Evolutionary conservation across 345 rosid genomes (phyloP).

Genomic region (Melaleuca alternifolia): DNA sequence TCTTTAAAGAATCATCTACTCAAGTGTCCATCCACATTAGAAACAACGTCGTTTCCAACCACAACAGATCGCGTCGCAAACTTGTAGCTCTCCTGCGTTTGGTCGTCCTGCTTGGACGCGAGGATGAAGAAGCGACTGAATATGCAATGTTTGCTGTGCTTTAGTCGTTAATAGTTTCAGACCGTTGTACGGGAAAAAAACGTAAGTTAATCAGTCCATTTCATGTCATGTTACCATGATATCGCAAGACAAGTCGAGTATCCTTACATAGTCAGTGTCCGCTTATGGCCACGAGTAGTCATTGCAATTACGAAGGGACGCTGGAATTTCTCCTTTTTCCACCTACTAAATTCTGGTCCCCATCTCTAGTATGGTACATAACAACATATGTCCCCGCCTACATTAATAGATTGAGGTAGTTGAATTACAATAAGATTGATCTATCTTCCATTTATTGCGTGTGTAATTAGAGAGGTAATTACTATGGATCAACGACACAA

Average conservation of each 20-base stretch:
- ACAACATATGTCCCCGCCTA: not conserved
- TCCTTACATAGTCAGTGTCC: not conserved
- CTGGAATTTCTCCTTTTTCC: not conserved
- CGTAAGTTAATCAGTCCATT: not conserved
- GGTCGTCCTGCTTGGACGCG: not conserved
- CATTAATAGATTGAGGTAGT: not conserved
- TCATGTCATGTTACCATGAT: not conserved
- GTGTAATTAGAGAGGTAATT: not conserved
- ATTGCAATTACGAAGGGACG: not conserved
- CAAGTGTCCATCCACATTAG: not conserved
- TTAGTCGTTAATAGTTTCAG: not conserved
- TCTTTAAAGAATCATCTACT: not conserved
- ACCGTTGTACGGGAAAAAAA: not conserved
- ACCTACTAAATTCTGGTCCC: not conserved
- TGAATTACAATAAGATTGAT: not conserved
- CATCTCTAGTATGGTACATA: not conserved
- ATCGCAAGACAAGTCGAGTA: not conserved
- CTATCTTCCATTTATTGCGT: not conserved
- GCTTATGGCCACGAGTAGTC: not conserved
- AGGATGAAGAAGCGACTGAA: not conserved
- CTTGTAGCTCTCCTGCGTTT: too few relatives aligned
- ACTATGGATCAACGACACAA: not conserved
- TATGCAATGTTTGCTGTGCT: not conserved
- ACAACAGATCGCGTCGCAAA: too few relatives aligned
- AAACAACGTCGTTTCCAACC: not conserved